Conservation (phyloP, 768 basidiomycete genomes). For the Leccinum fibrillosum region DNA sequence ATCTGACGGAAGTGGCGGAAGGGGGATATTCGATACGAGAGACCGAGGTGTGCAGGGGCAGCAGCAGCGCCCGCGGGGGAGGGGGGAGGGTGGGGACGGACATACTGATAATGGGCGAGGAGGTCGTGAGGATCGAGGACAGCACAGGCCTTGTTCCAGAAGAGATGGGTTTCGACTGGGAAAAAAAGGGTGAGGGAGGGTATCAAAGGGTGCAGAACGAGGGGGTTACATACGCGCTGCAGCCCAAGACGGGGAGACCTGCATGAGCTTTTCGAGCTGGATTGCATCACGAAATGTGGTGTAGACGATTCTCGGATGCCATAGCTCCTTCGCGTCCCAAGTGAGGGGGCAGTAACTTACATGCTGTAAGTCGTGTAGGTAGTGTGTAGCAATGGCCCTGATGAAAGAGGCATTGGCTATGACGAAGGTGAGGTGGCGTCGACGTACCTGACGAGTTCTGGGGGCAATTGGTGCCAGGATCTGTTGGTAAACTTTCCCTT, state of each 20-base stretch:
- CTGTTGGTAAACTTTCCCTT: slow-evolving; percentile 57
- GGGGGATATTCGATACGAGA: slow-evolving; percentile 41
- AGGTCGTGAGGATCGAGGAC: slow-evolving; percentile 61
- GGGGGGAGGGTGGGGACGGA: slow-evolving; percentile 37
- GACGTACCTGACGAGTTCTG: slow-evolving; percentile 58
- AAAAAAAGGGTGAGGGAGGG: slow-evolving; percentile 6
- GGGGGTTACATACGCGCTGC: slow-evolving; percentile 48
- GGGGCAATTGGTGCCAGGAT: slow-evolving; percentile 61
- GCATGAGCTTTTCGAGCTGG: slow-evolving; percentile 61
- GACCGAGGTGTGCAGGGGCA: slow-evolving; percentile 31
- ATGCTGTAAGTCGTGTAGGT: slow-evolving; percentile 47
- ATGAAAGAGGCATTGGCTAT: background rate
- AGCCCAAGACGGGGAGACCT: slow-evolving; percentile 58
- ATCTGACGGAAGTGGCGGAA: slow-evolving; percentile 66
- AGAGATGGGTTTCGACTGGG: slow-evolving; percentile 66
- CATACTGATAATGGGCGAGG: slow-evolving; percentile 46
- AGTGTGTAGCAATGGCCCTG: slow-evolving; percentile 42
- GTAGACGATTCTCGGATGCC: slow-evolving; percentile 63
- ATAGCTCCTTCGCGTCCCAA: slow-evolving; percentile 49
- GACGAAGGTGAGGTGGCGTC: slow-evolving; percentile 26
- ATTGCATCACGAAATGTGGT: slow-evolving; percentile 58
- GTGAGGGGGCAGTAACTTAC: slow-evolving; percentile 45
- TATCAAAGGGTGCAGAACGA: background rate
- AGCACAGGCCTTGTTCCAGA: slow-evolving; percentile 64
- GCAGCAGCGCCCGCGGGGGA: slow-evolving; percentile 29